phyloP scores from a whole-genome alignment of 345 rosid species.

The Acer saccharum region DNA sequence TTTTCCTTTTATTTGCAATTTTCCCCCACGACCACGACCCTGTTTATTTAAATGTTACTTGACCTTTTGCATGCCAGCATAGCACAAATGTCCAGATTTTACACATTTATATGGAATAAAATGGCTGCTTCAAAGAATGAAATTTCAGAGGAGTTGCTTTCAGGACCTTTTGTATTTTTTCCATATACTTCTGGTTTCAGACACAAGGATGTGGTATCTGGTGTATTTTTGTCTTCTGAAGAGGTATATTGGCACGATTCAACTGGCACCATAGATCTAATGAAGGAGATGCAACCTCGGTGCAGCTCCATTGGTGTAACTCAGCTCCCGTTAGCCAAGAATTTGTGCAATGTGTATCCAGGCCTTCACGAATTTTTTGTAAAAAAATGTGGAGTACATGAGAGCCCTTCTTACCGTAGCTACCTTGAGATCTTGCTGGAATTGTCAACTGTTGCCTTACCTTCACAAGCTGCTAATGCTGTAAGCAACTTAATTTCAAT shows the following conservation, averaged over 20 bases:
- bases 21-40: neutral
- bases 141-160: conserved; percentile 48
- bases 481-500: conserved; percentile 47
- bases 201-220: conserved; percentile 53
- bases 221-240: conserved; percentile 60
- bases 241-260: conserved; percentile 89
- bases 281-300: conserved; percentile 45
- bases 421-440: conserved; percentile 67
- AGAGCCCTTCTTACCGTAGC: conserved; percentile 59
- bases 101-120: conserved; percentile 74
- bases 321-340: conserved; percentile 44
- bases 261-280: conserved; percentile 58
- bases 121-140: conserved; percentile 51
- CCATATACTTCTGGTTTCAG: conserved; percentile 50
- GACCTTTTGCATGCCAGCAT: conserved; percentile 54
- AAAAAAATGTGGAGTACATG: conserved; percentile 66
- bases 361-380: conserved; percentile 88
- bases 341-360: conserved; percentile 67
- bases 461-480: conserved; percentile 69
- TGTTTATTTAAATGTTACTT: conserved; percentile 15
- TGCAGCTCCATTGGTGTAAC: conserved; percentile 31
- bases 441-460: conserved; percentile 59
- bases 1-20: neutral
- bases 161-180: conserved; percentile 65
- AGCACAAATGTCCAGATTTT: conserved; percentile 73